Conservation (phyloP, 306 rosid species). For the Cicer arietinum region DNA sequence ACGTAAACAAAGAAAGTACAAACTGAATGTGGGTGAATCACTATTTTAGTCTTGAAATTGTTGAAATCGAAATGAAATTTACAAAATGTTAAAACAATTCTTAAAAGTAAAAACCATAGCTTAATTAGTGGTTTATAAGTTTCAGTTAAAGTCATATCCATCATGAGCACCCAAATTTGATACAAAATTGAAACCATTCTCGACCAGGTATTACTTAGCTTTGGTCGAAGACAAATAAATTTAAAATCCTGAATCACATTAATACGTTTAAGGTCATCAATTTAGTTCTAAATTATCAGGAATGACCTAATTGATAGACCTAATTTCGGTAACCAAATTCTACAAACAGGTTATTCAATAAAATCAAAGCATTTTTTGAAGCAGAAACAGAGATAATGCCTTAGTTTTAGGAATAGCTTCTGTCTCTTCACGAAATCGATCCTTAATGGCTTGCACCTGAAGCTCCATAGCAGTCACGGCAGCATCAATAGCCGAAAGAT, state of each 20-base stretch:
- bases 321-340: neutral
- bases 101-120: neutral
- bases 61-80: neutral
- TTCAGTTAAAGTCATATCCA: neutral
- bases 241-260: too few relatives aligned
- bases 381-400: slow-evolving; percentile 34
- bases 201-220: too few relatives aligned
- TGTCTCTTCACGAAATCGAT: slow-evolving; percentile 75
- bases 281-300: neutral
- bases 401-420: slow-evolving; percentile 88
- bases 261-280: too few relatives aligned
- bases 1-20: too few relatives aligned
- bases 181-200: too few relatives aligned
- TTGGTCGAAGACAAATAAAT: too few relatives aligned
- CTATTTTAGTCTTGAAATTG: neutral
- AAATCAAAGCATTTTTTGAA: neutral
- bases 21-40: neutral
- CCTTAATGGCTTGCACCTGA: slow-evolving; percentile 87
- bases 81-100: neutral
- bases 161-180: neutral
- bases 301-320: neutral
- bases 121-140: neutral
- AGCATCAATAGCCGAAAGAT: slow-evolving; percentile 76
- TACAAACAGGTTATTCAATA: neutral
- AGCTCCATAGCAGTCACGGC: slow-evolving; percentile 79